Base-by-base conservation (phyloP, 371 early-diverging fungal genomes). In the Lichtheimia ornata region DNA sequence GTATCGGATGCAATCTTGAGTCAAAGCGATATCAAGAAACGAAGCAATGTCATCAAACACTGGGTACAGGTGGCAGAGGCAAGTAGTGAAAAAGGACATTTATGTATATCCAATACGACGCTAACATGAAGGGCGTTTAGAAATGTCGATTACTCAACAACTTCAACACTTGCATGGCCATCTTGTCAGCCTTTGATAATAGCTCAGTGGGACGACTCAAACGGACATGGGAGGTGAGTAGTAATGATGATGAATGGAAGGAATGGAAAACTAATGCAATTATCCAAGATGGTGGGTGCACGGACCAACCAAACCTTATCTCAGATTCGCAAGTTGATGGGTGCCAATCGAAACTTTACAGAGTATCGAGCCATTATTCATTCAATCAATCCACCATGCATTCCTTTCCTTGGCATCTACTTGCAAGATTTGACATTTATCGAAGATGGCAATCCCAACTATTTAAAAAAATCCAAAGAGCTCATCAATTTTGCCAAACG, bases 401-500 rank as follows among this genome's bases (percentile, higher is more conserved):
- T 97, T 5, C 98, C 98, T 0, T 96, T 94, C 71, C 80, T 97
- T 35, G 95, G 92, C n/a, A 84, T 90, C 47, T 94, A 93, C 67
- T 75, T 97, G 17, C 94, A 93, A 59, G 97, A 98, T 66, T 70
- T 98, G 53, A 95, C 96, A 2, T 95, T 96, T 74, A 90, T 97
- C 47, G 95, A 97, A 63, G 96, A 96, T 58, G 97, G 97, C 22
- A 96, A 95, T 74, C 67, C 88, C n/a, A 78, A 88, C 56, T 69
- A 66, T 44, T 60, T 88, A 5, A 84, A 84, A 50, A 81, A 76
- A 2, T 67, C 79, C 0, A 82, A 84, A 20, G 79, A 83, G 13
- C 76, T 94, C 50, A 94, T 98, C 75, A 98, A 98, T 74, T 97
- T 97, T 76, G 87, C 86, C 61, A 97, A 97, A 70, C 86, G 93